phyloP scores from a whole-genome alignment of 129 eudicot genomes.

The Rutidosis leptorrhynchoides region DNA sequence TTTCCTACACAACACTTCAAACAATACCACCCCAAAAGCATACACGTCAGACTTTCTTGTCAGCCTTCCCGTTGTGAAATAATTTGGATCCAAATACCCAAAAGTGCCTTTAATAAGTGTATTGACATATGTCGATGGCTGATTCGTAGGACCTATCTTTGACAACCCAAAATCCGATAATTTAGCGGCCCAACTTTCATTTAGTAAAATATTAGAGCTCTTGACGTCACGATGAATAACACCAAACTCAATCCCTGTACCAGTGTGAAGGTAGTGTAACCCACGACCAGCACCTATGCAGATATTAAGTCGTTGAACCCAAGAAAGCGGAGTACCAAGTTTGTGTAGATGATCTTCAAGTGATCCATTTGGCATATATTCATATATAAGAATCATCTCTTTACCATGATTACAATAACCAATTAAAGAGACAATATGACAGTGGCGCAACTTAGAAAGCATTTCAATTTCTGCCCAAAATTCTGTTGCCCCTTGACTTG shows the following conservation, averaged over 20 bases:
- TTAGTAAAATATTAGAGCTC: slow-evolving; percentile 2
- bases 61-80: slow-evolving; percentile 22
- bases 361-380: background rate
- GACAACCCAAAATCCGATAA: too few relatives aligned
- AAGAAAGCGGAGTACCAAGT: slow-evolving; percentile 20
- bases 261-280: too few relatives aligned
- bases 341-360: slow-evolving; percentile 41
- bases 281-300: slow-evolving; percentile 30
- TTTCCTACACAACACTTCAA: slow-evolving; percentile 33
- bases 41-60: background rate
- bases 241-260: slow-evolving; percentile 18
- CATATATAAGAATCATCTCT: slow-evolving; percentile 38
- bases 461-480: too few relatives aligned
- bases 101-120: background rate
- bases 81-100: slow-evolving; percentile 28
- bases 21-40: background rate
- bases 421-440: too few relatives aligned
- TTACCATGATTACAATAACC: background rate
- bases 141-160: slow-evolving; percentile 24
- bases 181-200: too few relatives aligned
- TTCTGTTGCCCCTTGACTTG: slow-evolving; percentile 21
- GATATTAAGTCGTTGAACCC: slow-evolving; percentile 32
- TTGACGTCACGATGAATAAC: slow-evolving; percentile 32
- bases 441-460: too few relatives aligned
- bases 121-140: slow-evolving; percentile 23